A percentile compares a stretch with the other conserved stretches of the same genome.
Evolutionary conservation across 306 rosid genomes (phyloP).

Genomic region (Albizia julibrissin): DNA sequence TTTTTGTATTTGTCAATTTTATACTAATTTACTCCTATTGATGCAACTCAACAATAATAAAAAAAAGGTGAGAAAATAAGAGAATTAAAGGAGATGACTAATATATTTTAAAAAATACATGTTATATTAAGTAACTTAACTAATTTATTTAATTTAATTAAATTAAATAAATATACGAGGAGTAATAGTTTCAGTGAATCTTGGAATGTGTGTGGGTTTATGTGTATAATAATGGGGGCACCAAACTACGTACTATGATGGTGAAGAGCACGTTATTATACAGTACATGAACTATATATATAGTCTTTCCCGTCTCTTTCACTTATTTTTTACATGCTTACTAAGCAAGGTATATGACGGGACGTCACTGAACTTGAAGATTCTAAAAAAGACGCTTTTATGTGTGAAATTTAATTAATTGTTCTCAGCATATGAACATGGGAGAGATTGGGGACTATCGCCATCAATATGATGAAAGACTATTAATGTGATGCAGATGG

Average conservation of each 20-base stretch:
- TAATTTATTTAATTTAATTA: no score
- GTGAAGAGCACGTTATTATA: background rate
- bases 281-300: background rate
- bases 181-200: background rate
- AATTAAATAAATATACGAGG: no score
- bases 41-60: no score
- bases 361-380: background rate
- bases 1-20: no score
- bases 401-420: background rate
- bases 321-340: background rate
- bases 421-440: background rate
- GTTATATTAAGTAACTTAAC: no score
- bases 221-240: background rate
- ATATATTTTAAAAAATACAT: no score
- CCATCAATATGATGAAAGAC: background rate
- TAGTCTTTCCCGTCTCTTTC: background rate
- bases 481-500: background rate
- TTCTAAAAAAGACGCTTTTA: background rate
- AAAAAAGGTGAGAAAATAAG: no score
- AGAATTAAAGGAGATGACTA: no score
- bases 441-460: background rate
- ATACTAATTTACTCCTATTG: no score
- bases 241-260: background rate
- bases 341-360: background rate
- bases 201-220: background rate